Evolutionary conservation across 257 asterid genomes (phyloP).

Genomic region (Gentiana straminea): DNA sequence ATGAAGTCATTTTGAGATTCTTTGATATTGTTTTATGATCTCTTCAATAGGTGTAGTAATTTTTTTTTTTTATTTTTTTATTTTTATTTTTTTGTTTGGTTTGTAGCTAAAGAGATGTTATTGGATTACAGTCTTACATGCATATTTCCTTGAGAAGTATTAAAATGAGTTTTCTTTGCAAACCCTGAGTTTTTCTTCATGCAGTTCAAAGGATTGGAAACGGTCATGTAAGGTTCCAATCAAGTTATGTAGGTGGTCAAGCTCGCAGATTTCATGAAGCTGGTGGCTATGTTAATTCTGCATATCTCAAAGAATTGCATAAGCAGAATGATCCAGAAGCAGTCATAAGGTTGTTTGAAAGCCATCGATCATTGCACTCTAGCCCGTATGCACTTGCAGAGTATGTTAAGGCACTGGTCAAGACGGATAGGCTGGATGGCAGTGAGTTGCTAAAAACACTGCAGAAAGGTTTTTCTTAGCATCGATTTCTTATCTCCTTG

Average conservation of each 20-base stretch:
- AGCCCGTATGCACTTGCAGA: constrained; percentile 76
- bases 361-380: constrained; percentile 63
- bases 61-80: too few species aligned
- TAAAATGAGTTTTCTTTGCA: too few species aligned
- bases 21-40: too few species aligned
- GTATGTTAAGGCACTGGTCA: constrained; percentile 80
- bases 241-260: constrained; percentile 62
- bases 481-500: neutral
- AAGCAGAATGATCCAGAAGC: constrained; percentile 65
- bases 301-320: constrained; percentile 69
- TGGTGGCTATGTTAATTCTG: constrained; percentile 51
- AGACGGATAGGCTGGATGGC: constrained; percentile 75
- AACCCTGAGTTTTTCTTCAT: constrained; percentile 7
- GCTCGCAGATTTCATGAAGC: constrained; percentile 57
- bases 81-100: too few species aligned
- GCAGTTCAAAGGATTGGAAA: constrained; percentile 32
- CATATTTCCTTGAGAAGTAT: too few species aligned
- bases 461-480: constrained; percentile 51
- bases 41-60: too few species aligned
- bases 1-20: too few species aligned
- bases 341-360: constrained; percentile 75
- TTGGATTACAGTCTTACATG: too few species aligned
- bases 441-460: constrained; percentile 68
- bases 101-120: too few species aligned
- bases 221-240: constrained; percentile 23